Evolutionary conservation across 495 filamentous ascomycete genomes (phyloP).

Genomic region (Hypoxylon fragiforme): DNA sequence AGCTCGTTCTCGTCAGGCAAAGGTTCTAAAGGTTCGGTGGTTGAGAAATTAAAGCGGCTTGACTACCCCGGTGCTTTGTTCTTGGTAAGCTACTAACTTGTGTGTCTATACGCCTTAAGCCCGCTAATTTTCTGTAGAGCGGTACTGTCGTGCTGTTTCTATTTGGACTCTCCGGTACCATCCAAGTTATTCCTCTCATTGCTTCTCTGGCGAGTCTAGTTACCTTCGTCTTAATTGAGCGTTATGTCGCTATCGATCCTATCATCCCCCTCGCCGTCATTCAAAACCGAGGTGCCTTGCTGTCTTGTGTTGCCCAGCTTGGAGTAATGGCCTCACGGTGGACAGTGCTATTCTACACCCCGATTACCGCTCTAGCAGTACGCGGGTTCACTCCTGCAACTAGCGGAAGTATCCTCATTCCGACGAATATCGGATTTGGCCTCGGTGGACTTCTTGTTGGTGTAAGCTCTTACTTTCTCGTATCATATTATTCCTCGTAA

Average conservation of each 20-base stretch:
- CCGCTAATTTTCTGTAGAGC: conserved; percentile 40
- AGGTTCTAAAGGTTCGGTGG: conserved; percentile 23
- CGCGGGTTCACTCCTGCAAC: conserved; percentile 64
- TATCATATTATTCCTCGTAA: neutral
- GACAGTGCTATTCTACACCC: conserved; percentile 76
- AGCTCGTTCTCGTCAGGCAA: conserved; percentile 39
- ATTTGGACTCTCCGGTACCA: conserved; percentile 62
- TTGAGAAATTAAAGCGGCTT: conserved; percentile 59
- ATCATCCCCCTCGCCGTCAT: conserved; percentile 71
- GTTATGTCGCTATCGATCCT: conserved; percentile 59
- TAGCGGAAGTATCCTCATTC: conserved; percentile 71
- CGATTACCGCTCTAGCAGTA: conserved; percentile 73
- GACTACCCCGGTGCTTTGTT: conserved; percentile 70
- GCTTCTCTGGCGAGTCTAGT: conserved; percentile 56
- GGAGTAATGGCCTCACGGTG: conserved; percentile 77
- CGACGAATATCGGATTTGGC: conserved; percentile 76
- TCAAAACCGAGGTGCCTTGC: conserved; percentile 61
- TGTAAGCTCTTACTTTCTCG: conserved; percentile 20
- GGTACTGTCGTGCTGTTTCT: conserved; percentile 65
- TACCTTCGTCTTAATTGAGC: conserved; percentile 65
- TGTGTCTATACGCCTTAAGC: neutral
- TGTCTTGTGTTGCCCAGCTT: conserved; percentile 69
- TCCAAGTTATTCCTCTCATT: conserved; percentile 60
- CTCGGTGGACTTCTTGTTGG: conserved; percentile 70
- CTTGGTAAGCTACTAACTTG: conserved; percentile 50